A percentile compares a stretch with the other conserved stretches of the same genome.
Conservation (phyloP, 116 monocot species). For the Papilionanthe hybrid region DNA sequence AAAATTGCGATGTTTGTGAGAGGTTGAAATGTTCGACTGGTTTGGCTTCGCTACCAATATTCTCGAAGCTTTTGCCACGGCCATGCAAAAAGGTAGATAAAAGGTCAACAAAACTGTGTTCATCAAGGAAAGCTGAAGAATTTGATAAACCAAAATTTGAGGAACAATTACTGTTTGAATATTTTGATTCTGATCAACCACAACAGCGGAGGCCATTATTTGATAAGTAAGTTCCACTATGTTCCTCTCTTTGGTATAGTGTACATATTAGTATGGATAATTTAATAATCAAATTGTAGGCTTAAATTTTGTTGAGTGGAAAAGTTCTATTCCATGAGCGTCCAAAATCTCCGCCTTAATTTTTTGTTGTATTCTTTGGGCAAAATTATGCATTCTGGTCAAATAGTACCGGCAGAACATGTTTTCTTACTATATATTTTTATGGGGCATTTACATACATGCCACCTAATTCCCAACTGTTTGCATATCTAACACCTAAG, state of each 20-base stretch:
- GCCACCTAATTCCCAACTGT: too few species aligned
- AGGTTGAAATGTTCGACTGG: constrained; percentile 2
- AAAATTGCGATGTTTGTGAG: constrained; percentile 4
- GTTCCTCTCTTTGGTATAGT: not conserved
- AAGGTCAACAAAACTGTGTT: constrained; percentile 2
- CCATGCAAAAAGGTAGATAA: constrained; percentile 8
- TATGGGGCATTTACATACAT: not conserved
- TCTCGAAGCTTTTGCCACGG: constrained; percentile 29
- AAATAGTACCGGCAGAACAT: not conserved
- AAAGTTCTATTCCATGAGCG: not conserved
- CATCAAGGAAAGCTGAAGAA: constrained; percentile 12
- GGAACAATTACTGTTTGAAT: constrained; percentile 30
- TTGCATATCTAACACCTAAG: too few species aligned
- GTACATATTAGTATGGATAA: constrained; percentile 1
- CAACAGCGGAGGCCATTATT: constrained; percentile 27
- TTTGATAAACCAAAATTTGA: constrained; percentile 3
- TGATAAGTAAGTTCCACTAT: constrained; percentile 25
- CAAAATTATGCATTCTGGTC: not conserved
- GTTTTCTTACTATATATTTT: not conserved
- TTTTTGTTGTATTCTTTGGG: not conserved
- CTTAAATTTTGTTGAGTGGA: not conserved
- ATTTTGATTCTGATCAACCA: constrained; percentile 44
- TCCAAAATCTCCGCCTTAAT: not conserved
- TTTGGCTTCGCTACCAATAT: constrained; percentile 23
- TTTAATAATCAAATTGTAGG: not conserved